Evolutionary conservation across 2,329 filamentous ascomycete species (phyloP).

Genomic region (Setomelanomma holmii): DNA sequence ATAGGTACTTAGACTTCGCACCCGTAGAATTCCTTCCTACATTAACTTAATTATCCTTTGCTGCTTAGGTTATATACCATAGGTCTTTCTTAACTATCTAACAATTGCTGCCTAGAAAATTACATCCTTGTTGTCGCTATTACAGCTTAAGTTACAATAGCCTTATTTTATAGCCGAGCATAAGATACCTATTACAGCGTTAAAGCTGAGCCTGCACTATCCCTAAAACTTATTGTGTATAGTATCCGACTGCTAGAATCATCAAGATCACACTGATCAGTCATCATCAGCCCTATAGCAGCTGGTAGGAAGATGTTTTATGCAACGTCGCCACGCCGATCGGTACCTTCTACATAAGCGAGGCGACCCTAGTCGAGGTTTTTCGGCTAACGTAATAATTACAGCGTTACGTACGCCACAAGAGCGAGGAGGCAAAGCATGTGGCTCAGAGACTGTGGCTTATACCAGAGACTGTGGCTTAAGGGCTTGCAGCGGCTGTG

Average conservation of each 20-base stretch:
- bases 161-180: slow-evolving; percentile 2
- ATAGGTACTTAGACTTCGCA: too few relatives aligned
- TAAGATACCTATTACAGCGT: slow-evolving; percentile 4
- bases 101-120: slow-evolving; percentile 3
- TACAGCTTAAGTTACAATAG: not conserved
- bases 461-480: not conserved
- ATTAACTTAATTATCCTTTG: too few relatives aligned
- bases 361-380: not conserved
- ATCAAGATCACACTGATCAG: slow-evolving; percentile 4
- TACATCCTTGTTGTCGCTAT: slow-evolving; percentile 4
- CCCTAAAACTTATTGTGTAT: slow-evolving; percentile 4
- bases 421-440: not conserved
- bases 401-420: not conserved
- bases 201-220: slow-evolving; percentile 3
- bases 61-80: too few relatives aligned
- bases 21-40: too few relatives aligned
- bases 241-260: slow-evolving; percentile 3
- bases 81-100: not conserved
- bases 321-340: slow-evolving; percentile 13
- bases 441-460: not conserved
- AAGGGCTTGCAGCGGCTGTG: not conserved
- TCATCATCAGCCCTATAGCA: slow-evolving; percentile 7
- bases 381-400: not conserved
- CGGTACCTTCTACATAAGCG: slow-evolving; percentile 11
- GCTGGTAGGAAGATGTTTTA: slow-evolving; percentile 8